Conservation (phyloP, 2,329 filamentous ascomycete species). For the Pezicula rhizophila region DNA sequence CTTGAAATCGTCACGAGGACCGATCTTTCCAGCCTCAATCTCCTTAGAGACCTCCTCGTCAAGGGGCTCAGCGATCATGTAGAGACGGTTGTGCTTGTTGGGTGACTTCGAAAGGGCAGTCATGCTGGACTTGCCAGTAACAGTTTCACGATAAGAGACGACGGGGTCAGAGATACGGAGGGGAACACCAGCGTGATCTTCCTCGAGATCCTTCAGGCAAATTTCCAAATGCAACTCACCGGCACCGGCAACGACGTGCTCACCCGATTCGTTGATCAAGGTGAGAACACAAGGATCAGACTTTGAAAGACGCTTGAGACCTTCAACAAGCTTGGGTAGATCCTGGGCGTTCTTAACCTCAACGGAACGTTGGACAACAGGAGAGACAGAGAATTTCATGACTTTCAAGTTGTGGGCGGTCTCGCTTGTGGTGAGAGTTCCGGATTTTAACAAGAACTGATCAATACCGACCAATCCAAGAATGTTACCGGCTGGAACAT, state of each 20-base stretch:
- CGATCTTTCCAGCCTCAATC: constrained; percentile 89
- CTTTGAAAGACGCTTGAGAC: constrained; percentile 99
- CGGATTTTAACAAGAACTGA: constrained; percentile 99
- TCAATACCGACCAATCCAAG: constrained; percentile 98
- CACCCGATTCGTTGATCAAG: constrained; percentile 82
- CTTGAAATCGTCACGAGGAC: constrained; percentile 98
- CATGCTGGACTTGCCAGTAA: constrained; percentile 78
- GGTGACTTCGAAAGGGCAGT: constrained; percentile 98
- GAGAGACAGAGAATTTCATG: constrained; percentile 99
- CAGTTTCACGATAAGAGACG: constrained; percentile 97
- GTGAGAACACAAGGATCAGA: constrained; percentile 98
- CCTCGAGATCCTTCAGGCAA: constrained; percentile 99
- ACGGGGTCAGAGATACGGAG: constrained; percentile 97
- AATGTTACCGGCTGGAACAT: constrained; percentile 99
- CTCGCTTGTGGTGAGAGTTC: constrained; percentile 95
- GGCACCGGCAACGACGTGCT: constrained; percentile 98
- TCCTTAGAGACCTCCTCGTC: constrained; percentile 84
- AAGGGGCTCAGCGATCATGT: constrained; percentile 87
- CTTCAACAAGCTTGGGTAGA: constrained; percentile 98
- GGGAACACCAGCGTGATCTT: constrained; percentile 98
- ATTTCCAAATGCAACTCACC: constrained; percentile 99
- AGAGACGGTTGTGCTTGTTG: constrained; percentile 99
- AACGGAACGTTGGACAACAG: constrained; percentile 96
- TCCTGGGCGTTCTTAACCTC: constrained; percentile 99
- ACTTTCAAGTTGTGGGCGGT: constrained; percentile 99